A percentile compares a stretch with the other conserved stretches of the same genome.
Conservation (phyloP, 108 stramenopile genomes). For the Cyclostephanos tholiformis region DNA sequence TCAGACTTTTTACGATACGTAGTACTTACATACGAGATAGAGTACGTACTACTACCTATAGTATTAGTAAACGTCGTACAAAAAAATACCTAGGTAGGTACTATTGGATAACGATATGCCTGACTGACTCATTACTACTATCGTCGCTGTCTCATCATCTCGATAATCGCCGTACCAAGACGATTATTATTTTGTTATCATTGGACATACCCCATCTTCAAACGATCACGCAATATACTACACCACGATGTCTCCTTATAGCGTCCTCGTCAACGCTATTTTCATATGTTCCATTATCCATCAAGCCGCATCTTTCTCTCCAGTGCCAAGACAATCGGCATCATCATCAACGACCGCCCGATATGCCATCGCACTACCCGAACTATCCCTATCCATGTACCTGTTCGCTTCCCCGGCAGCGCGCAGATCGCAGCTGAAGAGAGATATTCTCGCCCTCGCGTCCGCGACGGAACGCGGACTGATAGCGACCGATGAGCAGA, state of each 20-base stretch:
- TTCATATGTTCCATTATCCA: neutral
- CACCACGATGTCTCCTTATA: neutral
- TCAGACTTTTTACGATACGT: too few relatives aligned
- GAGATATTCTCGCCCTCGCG: conserved; percentile 43
- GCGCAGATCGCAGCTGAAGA: conserved; percentile 42
- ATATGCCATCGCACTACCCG: conserved; percentile 10
- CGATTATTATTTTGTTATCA: too few relatives aligned
- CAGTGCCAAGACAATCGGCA: neutral
- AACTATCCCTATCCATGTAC: neutral
- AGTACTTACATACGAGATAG: too few relatives aligned
- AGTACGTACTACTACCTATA: too few relatives aligned
- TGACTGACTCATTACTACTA: too few relatives aligned
- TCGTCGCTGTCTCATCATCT: too few relatives aligned
- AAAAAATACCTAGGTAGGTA: too few relatives aligned
- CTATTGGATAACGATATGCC: too few relatives aligned
- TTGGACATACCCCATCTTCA: too few relatives aligned
- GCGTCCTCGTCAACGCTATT: neutral
- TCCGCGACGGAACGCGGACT: conserved; percentile 49
- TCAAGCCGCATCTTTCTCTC: neutral
- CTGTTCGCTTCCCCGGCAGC: conserved; percentile 16
- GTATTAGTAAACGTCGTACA: too few relatives aligned
- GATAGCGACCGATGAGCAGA: conserved; percentile 51
- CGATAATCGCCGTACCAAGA: too few relatives aligned
- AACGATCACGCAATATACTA: neutral
- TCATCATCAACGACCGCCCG: neutral